These are phyloP conservation scores for Lentinula sp. DNA, from an alignment of 768 basidiomycete genomes.

Conservation along the genomic window DNA sequence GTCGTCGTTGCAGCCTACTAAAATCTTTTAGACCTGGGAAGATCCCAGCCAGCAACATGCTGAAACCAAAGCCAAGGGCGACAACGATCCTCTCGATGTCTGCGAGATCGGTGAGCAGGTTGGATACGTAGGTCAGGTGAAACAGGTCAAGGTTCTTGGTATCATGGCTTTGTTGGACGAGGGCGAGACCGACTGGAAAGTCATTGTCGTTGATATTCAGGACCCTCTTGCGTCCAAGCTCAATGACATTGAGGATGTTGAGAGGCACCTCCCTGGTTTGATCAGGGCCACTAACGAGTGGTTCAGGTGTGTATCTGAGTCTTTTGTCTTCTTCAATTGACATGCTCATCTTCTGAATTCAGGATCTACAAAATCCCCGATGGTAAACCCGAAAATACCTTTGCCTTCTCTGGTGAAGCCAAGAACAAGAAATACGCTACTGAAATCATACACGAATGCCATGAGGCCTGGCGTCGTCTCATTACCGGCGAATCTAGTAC, in stretches of 20 bases:
- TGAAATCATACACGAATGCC: slow-evolving; percentile 98
- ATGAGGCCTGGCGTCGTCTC: slow-evolving; percentile 97
- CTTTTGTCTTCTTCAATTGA: neutral
- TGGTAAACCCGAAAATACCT: slow-evolving; percentile 95
- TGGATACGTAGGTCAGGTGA: slow-evolving; percentile 94
- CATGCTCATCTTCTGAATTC: slow-evolving; percentile 7
- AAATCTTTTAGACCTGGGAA: slow-evolving; percentile 82
- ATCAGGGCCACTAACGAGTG: slow-evolving; percentile 98
- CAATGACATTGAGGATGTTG: slow-evolving; percentile 99
- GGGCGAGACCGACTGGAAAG: slow-evolving; percentile 99
- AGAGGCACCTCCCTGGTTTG: slow-evolving; percentile 93
- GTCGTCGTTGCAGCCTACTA: neutral
- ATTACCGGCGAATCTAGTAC: slow-evolving; percentile 67
- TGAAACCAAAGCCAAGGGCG: slow-evolving; percentile 98
- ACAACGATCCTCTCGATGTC: slow-evolving; percentile 99
- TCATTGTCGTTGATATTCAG: slow-evolving; percentile 93
- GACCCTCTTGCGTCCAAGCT: slow-evolving; percentile 95
- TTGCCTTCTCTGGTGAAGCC: slow-evolving; percentile 98
- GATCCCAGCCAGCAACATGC: slow-evolving; percentile 82
- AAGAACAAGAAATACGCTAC: slow-evolving; percentile 99
- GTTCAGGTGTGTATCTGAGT: slow-evolving; percentile 67
- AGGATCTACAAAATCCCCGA: slow-evolving; percentile 97
- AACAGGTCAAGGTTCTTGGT: slow-evolving; percentile 99
- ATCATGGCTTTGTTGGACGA: slow-evolving; percentile 99
- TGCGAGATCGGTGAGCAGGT: slow-evolving; percentile 99